These are phyloP conservation scores for Pseudohyphozyma bogoriensis DNA, from an alignment of 768 basidiomycete species.

Conservation along the genomic window DNA sequence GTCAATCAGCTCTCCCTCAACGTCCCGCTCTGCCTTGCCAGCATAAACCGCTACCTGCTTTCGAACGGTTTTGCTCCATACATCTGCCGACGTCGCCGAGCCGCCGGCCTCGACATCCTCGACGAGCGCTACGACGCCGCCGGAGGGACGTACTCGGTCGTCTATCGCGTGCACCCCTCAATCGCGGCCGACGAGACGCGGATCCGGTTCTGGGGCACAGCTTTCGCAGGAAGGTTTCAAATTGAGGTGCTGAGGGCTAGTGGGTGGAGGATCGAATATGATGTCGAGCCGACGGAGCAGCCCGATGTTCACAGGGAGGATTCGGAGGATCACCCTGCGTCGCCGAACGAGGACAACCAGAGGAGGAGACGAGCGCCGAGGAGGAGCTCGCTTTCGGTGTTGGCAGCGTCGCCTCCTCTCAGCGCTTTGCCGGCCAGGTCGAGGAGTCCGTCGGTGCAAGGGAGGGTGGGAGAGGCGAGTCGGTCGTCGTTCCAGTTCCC, in stretches of 20 bases:
- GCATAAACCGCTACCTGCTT: constrained; percentile 18
- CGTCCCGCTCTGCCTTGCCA: constrained; percentile 17
- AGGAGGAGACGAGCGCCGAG: too few species aligned
- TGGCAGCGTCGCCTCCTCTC: too few species aligned
- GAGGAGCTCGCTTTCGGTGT: too few species aligned
- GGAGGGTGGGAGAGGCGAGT: too few species aligned
- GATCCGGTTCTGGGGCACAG: constrained; percentile 15
- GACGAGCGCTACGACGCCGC: constrained; percentile 15
- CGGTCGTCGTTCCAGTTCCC: too few species aligned
- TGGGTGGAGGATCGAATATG: constrained; percentile 14
- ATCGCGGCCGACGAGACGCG: not conserved
- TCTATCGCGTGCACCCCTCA: not conserved
- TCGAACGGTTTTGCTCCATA: constrained; percentile 21
- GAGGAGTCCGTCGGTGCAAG: too few species aligned
- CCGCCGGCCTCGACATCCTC: not conserved
- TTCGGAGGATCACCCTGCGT: too few species aligned
- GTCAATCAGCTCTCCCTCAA: constrained; percentile 19
- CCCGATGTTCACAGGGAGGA: not conserved
- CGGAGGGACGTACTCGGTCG: not conserved
- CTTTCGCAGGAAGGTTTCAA: constrained; percentile 9
- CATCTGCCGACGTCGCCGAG: not conserved
- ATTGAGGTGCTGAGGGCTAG: constrained; percentile 12
- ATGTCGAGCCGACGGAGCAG: constrained; percentile 1
- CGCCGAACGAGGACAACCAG: too few species aligned
- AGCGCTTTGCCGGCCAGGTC: too few species aligned